Evolutionary conservation across 768 basidiomycete genomes (phyloP).

Genomic region (Filobasidium wieringae): DNA sequence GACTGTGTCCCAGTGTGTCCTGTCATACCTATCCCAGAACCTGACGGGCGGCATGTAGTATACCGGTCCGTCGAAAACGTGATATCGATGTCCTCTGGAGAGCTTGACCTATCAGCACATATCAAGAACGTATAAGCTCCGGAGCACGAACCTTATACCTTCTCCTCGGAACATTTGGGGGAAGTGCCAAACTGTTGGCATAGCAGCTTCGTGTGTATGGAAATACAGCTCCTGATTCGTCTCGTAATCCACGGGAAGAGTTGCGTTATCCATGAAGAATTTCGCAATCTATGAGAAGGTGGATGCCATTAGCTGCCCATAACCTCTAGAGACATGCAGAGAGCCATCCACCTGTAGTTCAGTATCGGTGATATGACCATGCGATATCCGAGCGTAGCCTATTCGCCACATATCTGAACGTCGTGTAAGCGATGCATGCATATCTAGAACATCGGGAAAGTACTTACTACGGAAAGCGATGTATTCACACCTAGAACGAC

Average conservation of each 20-base stretch:
- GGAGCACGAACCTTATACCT: slow-evolving; percentile 19
- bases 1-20: background rate
- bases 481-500: background rate
- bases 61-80: slow-evolving; percentile 32
- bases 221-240: slow-evolving; percentile 54
- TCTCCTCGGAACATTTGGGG: slow-evolving; percentile 30
- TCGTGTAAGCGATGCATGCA: slow-evolving; percentile 82
- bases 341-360: slow-evolving; percentile 48
- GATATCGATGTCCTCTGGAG: slow-evolving; percentile 29
- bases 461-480: slow-evolving; percentile 44
- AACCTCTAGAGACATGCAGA: background rate
- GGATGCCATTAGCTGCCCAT: background rate
- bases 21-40: slow-evolving; percentile 5
- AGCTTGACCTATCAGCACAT: background rate
- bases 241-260: slow-evolving; percentile 49
- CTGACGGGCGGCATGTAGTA: slow-evolving; percentile 31
- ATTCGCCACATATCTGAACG: slow-evolving; percentile 40
- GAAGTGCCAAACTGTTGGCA: slow-evolving; percentile 45
- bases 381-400: slow-evolving; percentile 62
- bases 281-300: slow-evolving; percentile 53
- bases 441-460: slow-evolving; percentile 74
- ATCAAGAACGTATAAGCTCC: background rate
- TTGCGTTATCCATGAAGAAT: slow-evolving; percentile 61
- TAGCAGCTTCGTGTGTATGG: slow-evolving; percentile 54
- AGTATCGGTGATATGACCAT: slow-evolving; percentile 76